Evolutionary conservation across 1,139 yeast species (phyloP).

Genomic region (Suhomyces guaymorum): DNA sequence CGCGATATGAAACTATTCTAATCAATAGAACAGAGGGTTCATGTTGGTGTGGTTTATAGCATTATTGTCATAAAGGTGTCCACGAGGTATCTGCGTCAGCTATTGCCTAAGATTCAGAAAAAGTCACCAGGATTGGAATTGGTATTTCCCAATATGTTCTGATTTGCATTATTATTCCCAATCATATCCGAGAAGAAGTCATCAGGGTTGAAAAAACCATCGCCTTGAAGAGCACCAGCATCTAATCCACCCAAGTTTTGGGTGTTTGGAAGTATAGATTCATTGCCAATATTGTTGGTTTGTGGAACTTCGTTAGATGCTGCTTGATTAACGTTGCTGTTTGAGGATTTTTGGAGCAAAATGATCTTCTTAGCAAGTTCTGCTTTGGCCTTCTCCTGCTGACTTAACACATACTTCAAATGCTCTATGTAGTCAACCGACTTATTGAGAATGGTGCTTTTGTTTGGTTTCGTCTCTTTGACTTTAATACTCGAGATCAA

Average conservation of each 20-base stretch:
- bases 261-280: neutral
- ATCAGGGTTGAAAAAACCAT: slow-evolving; percentile 19
- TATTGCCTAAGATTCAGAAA: neutral
- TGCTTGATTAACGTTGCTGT: neutral
- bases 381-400: slow-evolving; percentile 33
- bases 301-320: too few species aligned
- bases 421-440: slow-evolving; percentile 70
- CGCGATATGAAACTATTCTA: slow-evolving; percentile 2
- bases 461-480: slow-evolving; percentile 72
- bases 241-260: neutral
- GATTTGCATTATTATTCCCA: slow-evolving; percentile 10
- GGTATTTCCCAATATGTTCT: slow-evolving; percentile 8
- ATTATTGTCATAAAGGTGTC: slow-evolving; percentile 2
- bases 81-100: neutral
- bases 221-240: slow-evolving; percentile 1
- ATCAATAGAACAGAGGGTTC: slow-evolving; percentile 5
- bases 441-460: slow-evolving; percentile 64
- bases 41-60: slow-evolving; percentile 4
- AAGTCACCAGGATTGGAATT: slow-evolving; percentile 7
- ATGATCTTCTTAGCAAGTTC: slow-evolving; percentile 13
- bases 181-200: slow-evolving; percentile 21
- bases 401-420: slow-evolving; percentile 44
- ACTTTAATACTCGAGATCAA: slow-evolving; percentile 43
- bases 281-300: slow-evolving; percentile 3
- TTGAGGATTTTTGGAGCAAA: slow-evolving; percentile 8